phyloP scores from a whole-genome alignment of 148 eudicot species.

The Polygonum maritimum region DNA sequence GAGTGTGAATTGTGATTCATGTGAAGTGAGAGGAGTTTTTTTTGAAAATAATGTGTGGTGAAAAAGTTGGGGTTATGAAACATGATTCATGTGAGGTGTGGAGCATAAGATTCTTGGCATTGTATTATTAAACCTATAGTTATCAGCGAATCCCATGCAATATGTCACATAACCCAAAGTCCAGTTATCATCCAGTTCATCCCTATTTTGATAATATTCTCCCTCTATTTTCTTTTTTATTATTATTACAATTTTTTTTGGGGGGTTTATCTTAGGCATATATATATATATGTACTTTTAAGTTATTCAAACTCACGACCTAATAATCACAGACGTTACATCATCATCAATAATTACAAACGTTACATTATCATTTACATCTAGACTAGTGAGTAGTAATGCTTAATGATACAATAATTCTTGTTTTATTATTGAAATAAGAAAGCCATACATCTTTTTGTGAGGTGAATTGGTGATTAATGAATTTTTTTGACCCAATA shows the following conservation, averaged over 20 bases:
- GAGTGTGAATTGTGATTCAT: neutral
- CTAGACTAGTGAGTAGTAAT: no score
- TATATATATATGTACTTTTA: no score
- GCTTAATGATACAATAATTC: no score
- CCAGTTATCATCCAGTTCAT: constrained; percentile 3
- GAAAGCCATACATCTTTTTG: neutral
- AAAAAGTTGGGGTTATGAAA: neutral
- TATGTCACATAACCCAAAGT: constrained; percentile 1
- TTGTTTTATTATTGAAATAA: no score
- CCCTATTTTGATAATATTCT: neutral
- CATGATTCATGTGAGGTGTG: constrained; percentile 6
- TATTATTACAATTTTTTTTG: neutral
- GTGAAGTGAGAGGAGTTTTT: neutral
- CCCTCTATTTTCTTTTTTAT: neutral
- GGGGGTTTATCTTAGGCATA: no score
- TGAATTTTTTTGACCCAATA: no score
- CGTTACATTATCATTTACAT: no score
- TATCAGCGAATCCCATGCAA: neutral
- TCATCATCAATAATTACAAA: no score
- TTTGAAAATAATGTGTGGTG: neutral
- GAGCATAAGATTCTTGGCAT: constrained; percentile 2
- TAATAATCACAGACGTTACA: no score
- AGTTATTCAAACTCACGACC: no score
- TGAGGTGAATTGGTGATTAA: no score
- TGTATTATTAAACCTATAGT: neutral